Evolutionary conservation across 306 rosid species (phyloP).

Genomic region (Canavalia ensiformis): DNA sequence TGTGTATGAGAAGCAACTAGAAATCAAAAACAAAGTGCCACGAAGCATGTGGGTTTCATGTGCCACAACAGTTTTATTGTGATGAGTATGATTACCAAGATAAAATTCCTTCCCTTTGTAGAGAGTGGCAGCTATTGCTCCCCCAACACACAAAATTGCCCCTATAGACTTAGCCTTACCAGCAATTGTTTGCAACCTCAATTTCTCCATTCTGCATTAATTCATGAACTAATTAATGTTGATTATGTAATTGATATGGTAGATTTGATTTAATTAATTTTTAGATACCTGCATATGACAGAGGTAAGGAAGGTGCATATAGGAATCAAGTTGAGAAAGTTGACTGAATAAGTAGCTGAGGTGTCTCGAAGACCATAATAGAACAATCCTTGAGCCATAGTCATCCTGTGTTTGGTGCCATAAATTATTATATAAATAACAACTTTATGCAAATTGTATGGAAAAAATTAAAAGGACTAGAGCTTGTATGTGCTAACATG

Average conservation of each 20-base stretch:
- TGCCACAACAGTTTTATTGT: background rate
- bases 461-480: background rate
- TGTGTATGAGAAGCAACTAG: constrained; percentile 60
- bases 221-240: background rate
- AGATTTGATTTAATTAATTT: background rate
- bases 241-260: background rate
- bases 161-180: constrained; percentile 62
- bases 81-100: constrained; percentile 43
- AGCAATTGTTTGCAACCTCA: constrained; percentile 37
- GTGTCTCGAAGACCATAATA: constrained; percentile 77
- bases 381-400: constrained; percentile 58
- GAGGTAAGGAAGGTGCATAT: constrained; percentile 63
- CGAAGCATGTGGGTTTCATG: constrained; percentile 54
- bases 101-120: constrained; percentile 59
- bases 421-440: background rate
- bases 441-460: background rate
- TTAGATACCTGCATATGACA: constrained; percentile 50
- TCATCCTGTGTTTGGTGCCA: constrained; percentile 55
- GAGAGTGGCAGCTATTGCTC: constrained; percentile 57
- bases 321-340: constrained; percentile 71
- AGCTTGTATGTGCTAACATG: background rate
- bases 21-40: constrained; percentile 62
- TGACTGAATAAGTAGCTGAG: constrained; percentile 66
- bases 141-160: constrained; percentile 63
- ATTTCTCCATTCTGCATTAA: constrained; percentile 56